Evolutionary conservation across 1,284 basidiomycete genomes (phyloP), one percentile per base, ranked within the genome.

Genomic region (Serendipita sp.): DNA sequence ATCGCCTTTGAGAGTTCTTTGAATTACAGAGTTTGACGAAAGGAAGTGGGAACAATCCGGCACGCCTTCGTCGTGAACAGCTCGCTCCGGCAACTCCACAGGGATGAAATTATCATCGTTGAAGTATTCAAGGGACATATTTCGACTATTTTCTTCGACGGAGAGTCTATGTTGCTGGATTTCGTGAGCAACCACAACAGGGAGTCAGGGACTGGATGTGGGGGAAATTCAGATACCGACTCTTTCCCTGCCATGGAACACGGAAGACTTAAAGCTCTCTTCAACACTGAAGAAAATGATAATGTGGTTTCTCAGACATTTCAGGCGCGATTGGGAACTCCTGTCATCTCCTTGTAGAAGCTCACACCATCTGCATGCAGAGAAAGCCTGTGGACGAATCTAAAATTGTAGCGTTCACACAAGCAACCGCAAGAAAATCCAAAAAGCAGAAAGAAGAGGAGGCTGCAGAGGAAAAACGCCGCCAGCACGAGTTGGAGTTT

Each of bases 361-460:
- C 26, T 30, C 26, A 30, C 32, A 17, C 26, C 10, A 32, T 35
- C 32, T 10, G 26, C 53, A 58, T 58, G 34, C 53, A 58, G 53
- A 58, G 34, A 58, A 58, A 58, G 53, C 53, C 34, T n/a, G 53
- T 58, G n/a, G 53, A 58, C 34, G 26, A 58, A n/a, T 58, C 53
- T 8, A 58, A 58, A 34, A 29, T 58, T 10, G 53, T 58, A 35
- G 53, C 53, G 34, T 58, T 58, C 53, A 58, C 53, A 4, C 53
- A 58, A 58, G 53, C 53, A 26, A 85, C 79, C 38, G 79, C 84
- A 47, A 79, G 83, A 61, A 91, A 91, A 72, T 89, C 88, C 29
- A 80, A 82, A 61, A 76, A 85, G 63, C 88, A 95, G 73, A 92
- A 88, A 70, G 93, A 96, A 70, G 82, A 87, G 68, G 93, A 96